Base-by-base conservation (phyloP, 441 rosid species). In the Pelargonium myrrhifolium region DNA sequence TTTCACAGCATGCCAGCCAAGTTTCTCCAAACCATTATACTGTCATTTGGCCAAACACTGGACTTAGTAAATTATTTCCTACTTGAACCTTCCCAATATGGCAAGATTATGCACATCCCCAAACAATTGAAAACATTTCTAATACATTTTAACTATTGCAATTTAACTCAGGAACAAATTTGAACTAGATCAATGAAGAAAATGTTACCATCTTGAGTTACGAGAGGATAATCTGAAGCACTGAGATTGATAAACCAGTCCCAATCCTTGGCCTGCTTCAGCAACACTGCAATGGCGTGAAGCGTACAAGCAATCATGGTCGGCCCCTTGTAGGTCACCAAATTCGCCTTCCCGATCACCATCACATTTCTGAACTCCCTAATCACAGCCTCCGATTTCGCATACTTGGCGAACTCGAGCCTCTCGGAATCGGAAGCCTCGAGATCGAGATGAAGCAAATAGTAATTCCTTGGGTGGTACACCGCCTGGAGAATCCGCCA, bases 171-270 rank as follows among this genome's bases (percentile, higher is more conserved):
- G 51, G 51, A 45, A 45, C 65, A 59, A 67, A 4, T 45, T 8
- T 28, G 28, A 60, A 42, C 18, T 56, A 65, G 61, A 18, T 14
- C 21, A 18, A 18, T 20, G 21, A 17, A 17, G 5, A 26, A 17
- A 56, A 22, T 1, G 47, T 69, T 83, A 93, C 98, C 96, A 76
- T 89, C 98, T 81, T 87, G 97, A 67, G 93, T 76, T 88, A 86
- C 82, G 28, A 93, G 92, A 62, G 98, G 96, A 79, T 89, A 90
- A 81, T 89, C 93, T 37, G 85, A 80, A 1, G 96, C 81, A 60
- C 96, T 84, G 17, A 89, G 81, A 82, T 93, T 93, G 87, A n/a
- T n/a, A n/a, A n/a, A n/a, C n/a, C n/a, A n/a, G n/a, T n/a, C n/a
- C n/a, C n/a, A n/a, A n/a, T n/a, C 94, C 42, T 53, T 65, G 11